These are phyloP conservation scores for Novymonas esmeraldas DNA, from an alignment of 208 protist genomes.

Conservation along the genomic window DNA sequence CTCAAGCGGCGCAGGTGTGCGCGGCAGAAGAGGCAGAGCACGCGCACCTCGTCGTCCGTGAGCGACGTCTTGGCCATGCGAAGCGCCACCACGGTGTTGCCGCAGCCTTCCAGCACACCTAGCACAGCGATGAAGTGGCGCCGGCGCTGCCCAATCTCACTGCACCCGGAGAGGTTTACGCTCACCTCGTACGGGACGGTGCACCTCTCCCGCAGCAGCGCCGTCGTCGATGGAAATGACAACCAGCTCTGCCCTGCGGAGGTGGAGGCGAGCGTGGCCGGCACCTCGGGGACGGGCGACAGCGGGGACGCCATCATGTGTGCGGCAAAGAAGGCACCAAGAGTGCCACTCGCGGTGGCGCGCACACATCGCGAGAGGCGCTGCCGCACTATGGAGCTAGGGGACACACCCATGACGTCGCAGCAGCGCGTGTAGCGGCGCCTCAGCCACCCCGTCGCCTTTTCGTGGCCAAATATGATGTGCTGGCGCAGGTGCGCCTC, in stretches of 20 bases:
- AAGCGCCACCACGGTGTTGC: slow-evolving; percentile 14
- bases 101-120: slow-evolving; percentile 37
- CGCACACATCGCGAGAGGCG: slow-evolving; percentile 20
- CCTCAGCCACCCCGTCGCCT: slow-evolving; percentile 19
- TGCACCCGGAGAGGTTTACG: slow-evolving; percentile 21
- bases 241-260: slow-evolving; percentile 20
- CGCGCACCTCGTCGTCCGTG: slow-evolving; percentile 23
- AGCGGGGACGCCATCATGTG: slow-evolving; percentile 11
- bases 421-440: slow-evolving; percentile 41
- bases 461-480: not conserved
- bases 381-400: slow-evolving; percentile 11
- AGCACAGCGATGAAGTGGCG: slow-evolving; percentile 34
- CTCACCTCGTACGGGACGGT: slow-evolving; percentile 22
- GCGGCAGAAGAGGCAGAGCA: slow-evolving; percentile 45
- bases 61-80: slow-evolving; percentile 27
- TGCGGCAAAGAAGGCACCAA: slow-evolving; percentile 7
- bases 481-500: slow-evolving; percentile 13
- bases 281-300: not conserved
- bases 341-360: not conserved
- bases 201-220: slow-evolving; percentile 16
- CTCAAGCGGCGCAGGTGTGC: slow-evolving; percentile 42
- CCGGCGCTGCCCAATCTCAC: slow-evolving; percentile 13
- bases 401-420: slow-evolving; percentile 14
- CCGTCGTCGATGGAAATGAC: slow-evolving; percentile 15
- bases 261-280: not conserved